Base-by-base conservation (phyloP, 768 basidiomycete genomes). In the Holtermannia corniformis region DNA sequence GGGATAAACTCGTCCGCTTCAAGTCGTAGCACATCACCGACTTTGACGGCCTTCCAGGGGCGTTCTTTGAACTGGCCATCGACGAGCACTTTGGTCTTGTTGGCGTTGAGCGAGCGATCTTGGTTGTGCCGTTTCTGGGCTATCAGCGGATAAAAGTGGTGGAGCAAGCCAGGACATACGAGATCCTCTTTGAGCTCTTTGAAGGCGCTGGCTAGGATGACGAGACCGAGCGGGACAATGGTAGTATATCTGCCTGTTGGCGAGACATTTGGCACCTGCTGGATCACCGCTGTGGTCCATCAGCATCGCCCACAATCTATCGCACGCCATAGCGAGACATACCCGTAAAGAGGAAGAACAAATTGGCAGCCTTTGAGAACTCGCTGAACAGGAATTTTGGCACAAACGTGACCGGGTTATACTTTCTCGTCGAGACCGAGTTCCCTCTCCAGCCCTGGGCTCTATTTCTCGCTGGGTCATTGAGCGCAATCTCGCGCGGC, bases 341-440 rank as follows among this genome's bases (percentile, higher is more conserved):
- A 67, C 74, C 75, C 25, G 93, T 96, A 77, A 99, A 97, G 54
- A 99, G 78, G 79, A 99, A 99, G 78, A 99, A 99, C 56, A 97
- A 49, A 70, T 99, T 97, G 61, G 95, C 93, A 70, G 96, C 96
- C 81, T 95, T 89, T 42, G 88, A 91, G 77, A 96, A 95, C 81
- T 96, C 91, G 71, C 93, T 92, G 49, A 80, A 80, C 54, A 99
- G 73, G 74, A 97, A 99, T 73, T 96, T 96, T 37, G 89, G 90
- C 3, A 91, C 55, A 71, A 97, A 97, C 0, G 87, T 86, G 14
- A 76, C 77, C 28, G 84, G 52, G 65, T 91, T 96, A 74, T 97
- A 99, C 73, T 97, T 97, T 77, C 86, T 88, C 21, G 95, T 97
- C 10, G 85, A 86, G 22, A 97, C 83, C 51, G 82, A 84, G 72